These are phyloP conservation scores for Coemansia interrupta DNA, from an alignment of 192 early-diverging fungal genomes.

Conservation along the genomic window DNA sequence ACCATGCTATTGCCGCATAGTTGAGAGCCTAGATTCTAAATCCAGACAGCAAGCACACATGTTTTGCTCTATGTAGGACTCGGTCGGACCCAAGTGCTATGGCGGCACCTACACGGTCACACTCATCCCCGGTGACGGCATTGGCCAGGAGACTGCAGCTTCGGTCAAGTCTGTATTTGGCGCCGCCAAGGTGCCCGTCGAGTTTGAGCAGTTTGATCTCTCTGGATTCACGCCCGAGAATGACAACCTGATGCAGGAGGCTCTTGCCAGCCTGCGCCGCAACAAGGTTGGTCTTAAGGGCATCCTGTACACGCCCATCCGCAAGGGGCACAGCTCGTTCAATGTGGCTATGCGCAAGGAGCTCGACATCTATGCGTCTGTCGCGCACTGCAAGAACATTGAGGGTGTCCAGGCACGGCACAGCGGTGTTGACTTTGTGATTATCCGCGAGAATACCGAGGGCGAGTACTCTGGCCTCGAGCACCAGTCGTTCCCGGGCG, in stretches of 20 bases:
- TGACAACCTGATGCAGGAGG: conserved; percentile 81
- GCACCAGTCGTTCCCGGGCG: conserved; percentile 96
- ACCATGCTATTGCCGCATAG: too few species aligned
- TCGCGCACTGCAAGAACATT: conserved; percentile 88
- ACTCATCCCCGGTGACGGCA: conserved; percentile 97
- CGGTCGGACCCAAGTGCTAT: conserved; percentile 62
- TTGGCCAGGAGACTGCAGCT: conserved; percentile 87
- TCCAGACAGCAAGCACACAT: not conserved
- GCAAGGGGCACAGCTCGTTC: conserved; percentile 87
- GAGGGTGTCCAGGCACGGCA: conserved; percentile 83
- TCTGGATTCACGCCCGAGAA: conserved; percentile 84
- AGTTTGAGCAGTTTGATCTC: conserved; percentile 97
- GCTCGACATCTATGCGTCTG: conserved; percentile 96
- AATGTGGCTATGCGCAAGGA: conserved; percentile 97
- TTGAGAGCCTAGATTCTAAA: too few species aligned
- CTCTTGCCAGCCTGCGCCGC: conserved; percentile 83
- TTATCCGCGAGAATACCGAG: conserved; percentile 99
- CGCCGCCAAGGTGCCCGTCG: conserved; percentile 88
- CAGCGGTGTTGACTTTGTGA: conserved; percentile 93
- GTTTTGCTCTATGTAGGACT: conserved; percentile 29
- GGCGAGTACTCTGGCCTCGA: conserved; percentile 99
- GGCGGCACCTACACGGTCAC: conserved; percentile 95
- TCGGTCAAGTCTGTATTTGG: conserved; percentile 93
- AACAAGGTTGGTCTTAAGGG: conserved; percentile 99
- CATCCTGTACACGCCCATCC: conserved; percentile 83